phyloP scores from a whole-genome alignment of 202 grass and related monocot species.

The Saccharum hybrid region DNA sequence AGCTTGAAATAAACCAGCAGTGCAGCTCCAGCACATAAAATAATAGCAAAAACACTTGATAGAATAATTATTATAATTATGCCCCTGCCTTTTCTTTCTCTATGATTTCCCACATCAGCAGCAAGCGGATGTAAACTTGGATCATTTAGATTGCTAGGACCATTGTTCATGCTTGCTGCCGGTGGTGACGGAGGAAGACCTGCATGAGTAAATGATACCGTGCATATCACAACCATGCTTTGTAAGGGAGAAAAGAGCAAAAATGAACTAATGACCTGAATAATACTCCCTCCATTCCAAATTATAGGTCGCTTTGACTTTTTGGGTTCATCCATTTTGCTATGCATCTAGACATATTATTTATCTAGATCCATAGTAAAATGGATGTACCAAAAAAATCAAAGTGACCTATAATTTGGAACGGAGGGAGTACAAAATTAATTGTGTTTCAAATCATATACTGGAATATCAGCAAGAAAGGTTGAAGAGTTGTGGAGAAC shows the following conservation, averaged over 20 bases:
- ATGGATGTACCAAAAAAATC: no score
- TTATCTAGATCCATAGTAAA: no score
- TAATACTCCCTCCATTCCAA: not conserved
- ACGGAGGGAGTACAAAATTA: not conserved
- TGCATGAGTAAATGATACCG: slow-evolving; percentile 53
- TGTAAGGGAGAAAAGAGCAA: slow-evolving; percentile 8
- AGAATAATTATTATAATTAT: slow-evolving; percentile 78
- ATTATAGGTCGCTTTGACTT: no score
- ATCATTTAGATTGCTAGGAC: slow-evolving; percentile 64
- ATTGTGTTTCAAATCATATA: slow-evolving; percentile 38
- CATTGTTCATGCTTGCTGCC: slow-evolving; percentile 57
- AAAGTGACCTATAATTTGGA: no score
- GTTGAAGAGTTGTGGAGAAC: slow-evolving; percentile 28
- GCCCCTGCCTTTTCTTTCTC: slow-evolving; percentile 61
- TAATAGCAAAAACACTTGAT: slow-evolving; percentile 74
- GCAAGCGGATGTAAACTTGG: slow-evolving; percentile 65
- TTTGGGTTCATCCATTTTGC: no score
- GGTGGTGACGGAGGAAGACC: slow-evolving; percentile 83
- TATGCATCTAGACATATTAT: no score
- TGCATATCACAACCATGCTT: slow-evolving; percentile 8
- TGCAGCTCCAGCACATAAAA: slow-evolving; percentile 77
- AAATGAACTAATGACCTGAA: slow-evolving; percentile 27
- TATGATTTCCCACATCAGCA: slow-evolving; percentile 67
- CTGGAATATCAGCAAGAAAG: not conserved
- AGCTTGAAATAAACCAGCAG: slow-evolving; percentile 76